A percentile compares a stretch with the other conserved stretches of the same genome.
phyloP scores from a whole-genome alignment of 2,329 filamentous ascomycete genomes.

The Ophiostoma angusticollis region DNA sequence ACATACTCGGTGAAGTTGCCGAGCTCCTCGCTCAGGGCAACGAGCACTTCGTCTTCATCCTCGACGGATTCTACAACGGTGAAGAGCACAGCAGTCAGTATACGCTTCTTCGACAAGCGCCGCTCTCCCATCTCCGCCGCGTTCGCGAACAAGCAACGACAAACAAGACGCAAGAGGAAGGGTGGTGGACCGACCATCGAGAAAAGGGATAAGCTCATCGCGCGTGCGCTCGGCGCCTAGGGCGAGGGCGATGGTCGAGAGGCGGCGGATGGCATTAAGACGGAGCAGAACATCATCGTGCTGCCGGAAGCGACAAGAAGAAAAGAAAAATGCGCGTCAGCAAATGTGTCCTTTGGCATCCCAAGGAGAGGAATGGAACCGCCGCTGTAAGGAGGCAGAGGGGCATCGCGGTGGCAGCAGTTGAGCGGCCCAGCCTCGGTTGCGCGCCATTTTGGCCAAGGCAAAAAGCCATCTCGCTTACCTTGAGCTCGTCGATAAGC shows the following conservation, averaged over 20 bases:
- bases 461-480: slow-evolving; percentile 36
- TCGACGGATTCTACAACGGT: slow-evolving; percentile 74
- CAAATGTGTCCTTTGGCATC: not conserved
- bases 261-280: slow-evolving; percentile 94
- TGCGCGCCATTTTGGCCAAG: too few species aligned
- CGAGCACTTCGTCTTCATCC: slow-evolving; percentile 96
- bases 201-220: slow-evolving; percentile 96
- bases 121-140: not conserved
- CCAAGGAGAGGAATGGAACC: not conserved
- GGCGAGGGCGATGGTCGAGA: slow-evolving; percentile 95
- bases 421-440: too few species aligned
- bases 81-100: slow-evolving; percentile 3
- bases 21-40: slow-evolving; percentile 91
- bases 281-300: slow-evolving; percentile 97
- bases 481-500: slow-evolving; percentile 98
- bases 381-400: not conserved
- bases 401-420: too few species aligned
- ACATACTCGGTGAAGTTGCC: slow-evolving; percentile 97
- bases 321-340: slow-evolving; percentile 7
- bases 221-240: slow-evolving; percentile 91
- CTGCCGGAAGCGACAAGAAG: slow-evolving; percentile 35
- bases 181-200: slow-evolving; percentile 66
- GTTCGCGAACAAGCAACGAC: not conserved
- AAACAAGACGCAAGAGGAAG: slow-evolving; percentile 16
- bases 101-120: not conserved